Base-by-base conservation (phyloP, 805 yeast genomes). In the Wickerhamiella azyma region DNA sequence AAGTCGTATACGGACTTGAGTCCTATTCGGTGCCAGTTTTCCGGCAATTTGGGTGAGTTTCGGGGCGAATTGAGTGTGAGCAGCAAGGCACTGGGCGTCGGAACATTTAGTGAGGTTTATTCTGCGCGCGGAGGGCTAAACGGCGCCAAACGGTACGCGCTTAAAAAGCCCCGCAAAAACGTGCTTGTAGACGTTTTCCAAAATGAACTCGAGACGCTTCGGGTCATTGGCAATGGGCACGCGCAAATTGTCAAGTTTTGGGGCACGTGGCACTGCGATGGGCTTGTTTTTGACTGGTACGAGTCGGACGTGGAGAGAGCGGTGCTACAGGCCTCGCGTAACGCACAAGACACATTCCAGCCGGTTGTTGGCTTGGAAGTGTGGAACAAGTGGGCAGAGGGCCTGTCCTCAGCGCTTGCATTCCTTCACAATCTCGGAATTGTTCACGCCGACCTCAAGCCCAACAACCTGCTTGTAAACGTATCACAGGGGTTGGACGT, bases 371-470 rank as follows among this genome's bases (percentile, higher is more conserved):
- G 62, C 18, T 32, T 37, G 4, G 47, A 43, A 10, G 45, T 44
- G 24, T 61, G 61, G 60, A 24, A 18, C 17, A 11, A 26, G n/a
- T 59, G 61, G 61, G 53, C 61, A 9, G 40, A 16, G 9, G 55
- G 55, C 41, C 53, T 61, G 18, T 45, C 49, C 11, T 26, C 18
- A 1, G 64, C 57, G 2, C 51, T 60, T 26, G 29, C 39, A 16
- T 52, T 48, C 24, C 35, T 60, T 19, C 60, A 57, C 28, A 26
- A 51, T 9, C 45, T 46, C 26, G 52, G 59, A 4, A 51, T 65
- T 24, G 67, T 72, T 13, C 76, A 73, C 49, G 65, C 74, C 51
- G 77, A 73, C 52, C 53, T 70, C 49, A 72, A 73, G 55, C 63
- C 74, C 14, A 67, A 67, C 39, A 72, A 72, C 52, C 54, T 72